These are phyloP conservation scores for Chlorella sp. DNA, from an alignment of 139 green algal genomes.

Conservation along the genomic window DNA sequence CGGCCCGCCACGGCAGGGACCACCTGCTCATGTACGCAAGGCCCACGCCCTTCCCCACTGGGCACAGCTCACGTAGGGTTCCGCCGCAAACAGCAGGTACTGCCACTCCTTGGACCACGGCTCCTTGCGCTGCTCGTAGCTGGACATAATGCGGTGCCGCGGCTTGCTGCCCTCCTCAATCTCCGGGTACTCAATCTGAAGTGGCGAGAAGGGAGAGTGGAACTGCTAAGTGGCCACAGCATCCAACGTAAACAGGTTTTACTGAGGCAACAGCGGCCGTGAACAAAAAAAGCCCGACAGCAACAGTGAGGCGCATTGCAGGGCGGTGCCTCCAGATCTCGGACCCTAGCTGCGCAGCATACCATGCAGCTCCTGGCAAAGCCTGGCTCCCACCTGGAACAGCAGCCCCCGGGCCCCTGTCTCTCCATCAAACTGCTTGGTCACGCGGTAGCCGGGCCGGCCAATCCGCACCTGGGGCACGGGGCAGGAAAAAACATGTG, in stretches of 20 bases:
- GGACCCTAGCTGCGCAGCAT: no score
- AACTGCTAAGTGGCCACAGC: no score
- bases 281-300: no score
- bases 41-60: no score
- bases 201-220: background rate
- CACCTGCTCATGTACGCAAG: no score
- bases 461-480: constrained; percentile 75
- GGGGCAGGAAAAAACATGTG: background rate
- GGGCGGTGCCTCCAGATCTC: no score
- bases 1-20: no score
- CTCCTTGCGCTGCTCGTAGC: constrained; percentile 96
- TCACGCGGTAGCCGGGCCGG: constrained; percentile 97
- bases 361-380: no score
- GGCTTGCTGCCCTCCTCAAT: constrained; percentile 92
- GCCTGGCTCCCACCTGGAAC: constrained; percentile 87
- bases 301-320: no score
- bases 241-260: no score
- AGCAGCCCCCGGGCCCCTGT: constrained; percentile 86
- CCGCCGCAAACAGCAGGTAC: constrained; percentile 98
- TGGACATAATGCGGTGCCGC: constrained; percentile 97
- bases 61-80: constrained; percentile 85
- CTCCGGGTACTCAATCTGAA: constrained; percentile 97
- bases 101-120: constrained; percentile 91
- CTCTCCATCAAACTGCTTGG: constrained; percentile 95
- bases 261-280: no score